A percentile compares a stretch with the other conserved stretches of the same genome.
Evolutionary conservation across 306 rosid species (phyloP).

Genomic region (Vicia villosa): DNA sequence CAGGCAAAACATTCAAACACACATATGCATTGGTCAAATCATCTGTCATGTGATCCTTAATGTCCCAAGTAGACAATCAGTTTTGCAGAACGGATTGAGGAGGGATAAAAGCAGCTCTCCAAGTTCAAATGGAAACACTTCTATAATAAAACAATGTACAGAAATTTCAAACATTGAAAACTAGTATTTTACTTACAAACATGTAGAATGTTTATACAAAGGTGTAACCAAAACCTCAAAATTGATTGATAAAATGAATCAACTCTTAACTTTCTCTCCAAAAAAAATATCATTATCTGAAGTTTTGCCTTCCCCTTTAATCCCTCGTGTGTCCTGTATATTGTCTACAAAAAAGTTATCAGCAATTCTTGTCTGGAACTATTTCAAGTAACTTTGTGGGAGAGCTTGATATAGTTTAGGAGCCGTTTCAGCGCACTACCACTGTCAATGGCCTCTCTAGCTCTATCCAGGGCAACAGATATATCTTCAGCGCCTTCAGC

Average conservation of each 20-base stretch:
- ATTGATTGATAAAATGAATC: slow-evolving; percentile 17
- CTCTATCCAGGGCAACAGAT: slow-evolving; percentile 73
- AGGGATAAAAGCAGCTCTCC: too few relatives aligned
- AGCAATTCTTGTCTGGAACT: slow-evolving; percentile 23
- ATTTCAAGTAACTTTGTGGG: slow-evolving; percentile 55
- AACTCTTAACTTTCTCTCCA: not conserved
- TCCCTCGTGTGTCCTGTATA: slow-evolving; percentile 3
- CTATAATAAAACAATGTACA: slow-evolving; percentile 13
- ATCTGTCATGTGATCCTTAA: not conserved
- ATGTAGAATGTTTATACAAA: slow-evolving; percentile 4
- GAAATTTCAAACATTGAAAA: not conserved
- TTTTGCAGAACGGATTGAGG: too few relatives aligned
- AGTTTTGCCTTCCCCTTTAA: slow-evolving; percentile 25
- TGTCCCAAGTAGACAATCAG: not conserved
- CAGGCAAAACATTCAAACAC: not conserved
- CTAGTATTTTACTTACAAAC: slow-evolving; percentile 18
- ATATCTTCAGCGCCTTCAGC: slow-evolving; percentile 86
- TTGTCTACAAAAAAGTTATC: not conserved
- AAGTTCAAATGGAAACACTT: not conserved
- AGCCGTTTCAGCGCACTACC: slow-evolving; percentile 84
- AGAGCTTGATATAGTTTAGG: slow-evolving; percentile 72
- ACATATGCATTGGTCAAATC: not conserved
- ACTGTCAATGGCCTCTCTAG: slow-evolving; percentile 92
- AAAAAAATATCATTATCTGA: not conserved
- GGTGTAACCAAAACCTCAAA: slow-evolving; percentile 30